Evolutionary conservation across 2,329 filamentous ascomycete genomes (phyloP).

Genomic region (Aspergillus ibericus): DNA sequence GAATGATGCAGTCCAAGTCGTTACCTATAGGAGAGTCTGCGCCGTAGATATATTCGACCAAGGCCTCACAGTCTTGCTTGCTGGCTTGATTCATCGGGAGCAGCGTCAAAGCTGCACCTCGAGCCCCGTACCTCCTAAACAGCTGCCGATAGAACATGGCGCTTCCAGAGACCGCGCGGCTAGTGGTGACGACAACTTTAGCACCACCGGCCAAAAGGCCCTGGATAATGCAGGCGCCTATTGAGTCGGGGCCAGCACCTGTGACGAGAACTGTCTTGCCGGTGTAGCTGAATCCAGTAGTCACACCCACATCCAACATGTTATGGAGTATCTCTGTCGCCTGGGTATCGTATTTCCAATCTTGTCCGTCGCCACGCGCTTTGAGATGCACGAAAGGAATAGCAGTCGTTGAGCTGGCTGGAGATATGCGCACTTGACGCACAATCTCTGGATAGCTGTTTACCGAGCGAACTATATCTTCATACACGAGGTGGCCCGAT

Average conservation of each 20-base stretch:
- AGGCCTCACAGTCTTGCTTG: constrained; percentile 37
- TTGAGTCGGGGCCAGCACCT: constrained; percentile 39
- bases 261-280: constrained; percentile 38
- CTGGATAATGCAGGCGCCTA: constrained; percentile 35
- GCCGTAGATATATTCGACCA: constrained; percentile 42
- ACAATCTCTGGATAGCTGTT: constrained; percentile 9
- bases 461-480: constrained; percentile 5
- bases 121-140: constrained; percentile 34
- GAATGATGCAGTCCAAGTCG: constrained; percentile 44
- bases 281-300: constrained; percentile 24
- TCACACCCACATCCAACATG: constrained; percentile 15
- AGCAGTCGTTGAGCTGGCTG: neutral
- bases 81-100: constrained; percentile 47
- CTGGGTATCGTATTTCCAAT: constrained; percentile 20
- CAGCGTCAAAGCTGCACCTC: constrained; percentile 37
- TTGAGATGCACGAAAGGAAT: constrained; percentile 21
- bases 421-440: neutral
- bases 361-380: constrained; percentile 10
- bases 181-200: constrained; percentile 44
- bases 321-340: constrained; percentile 16
- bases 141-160: constrained; percentile 37
- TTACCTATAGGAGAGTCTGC: constrained; percentile 22
- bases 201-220: constrained; percentile 38
- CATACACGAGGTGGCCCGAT: constrained; percentile 11
- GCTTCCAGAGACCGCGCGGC: constrained; percentile 28